These are phyloP conservation scores for Thielaviopsis populi DNA, from an alignment of 2,329 filamentous ascomycete genomes.

Conservation along the genomic window DNA sequence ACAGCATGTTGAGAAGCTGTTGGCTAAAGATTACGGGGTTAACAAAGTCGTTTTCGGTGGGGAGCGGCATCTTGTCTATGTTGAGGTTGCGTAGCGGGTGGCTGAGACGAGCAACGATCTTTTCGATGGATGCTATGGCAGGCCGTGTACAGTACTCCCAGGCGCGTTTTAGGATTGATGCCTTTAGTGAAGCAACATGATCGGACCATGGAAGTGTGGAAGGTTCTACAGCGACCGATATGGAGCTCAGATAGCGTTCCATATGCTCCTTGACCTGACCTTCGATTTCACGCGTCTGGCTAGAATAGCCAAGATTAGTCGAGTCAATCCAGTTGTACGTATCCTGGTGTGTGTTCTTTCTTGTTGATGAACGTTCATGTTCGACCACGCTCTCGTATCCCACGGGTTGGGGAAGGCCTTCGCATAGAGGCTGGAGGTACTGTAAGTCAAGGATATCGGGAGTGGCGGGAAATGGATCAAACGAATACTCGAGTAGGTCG, in stretches of 20 bases:
- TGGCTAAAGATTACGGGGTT: neutral
- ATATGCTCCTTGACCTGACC: neutral
- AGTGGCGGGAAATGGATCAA: neutral
- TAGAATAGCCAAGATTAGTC: neutral
- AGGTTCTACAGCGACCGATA: neutral
- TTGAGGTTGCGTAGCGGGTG: constrained; percentile 1
- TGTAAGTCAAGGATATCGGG: neutral
- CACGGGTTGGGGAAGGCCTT: neutral
- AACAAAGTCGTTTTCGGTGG: neutral
- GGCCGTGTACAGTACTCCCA: neutral
- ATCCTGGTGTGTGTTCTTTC: neutral
- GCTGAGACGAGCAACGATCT: neutral
- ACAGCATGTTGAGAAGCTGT: neutral
- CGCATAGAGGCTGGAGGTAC: neutral
- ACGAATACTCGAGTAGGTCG: neutral
- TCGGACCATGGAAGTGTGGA: neutral
- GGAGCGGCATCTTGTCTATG: neutral
- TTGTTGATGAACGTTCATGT: neutral
- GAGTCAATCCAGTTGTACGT: neutral
- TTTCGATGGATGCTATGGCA: neutral
- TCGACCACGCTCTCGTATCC: neutral
- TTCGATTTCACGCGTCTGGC: neutral
- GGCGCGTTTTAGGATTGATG: neutral
- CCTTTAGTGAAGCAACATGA: neutral
- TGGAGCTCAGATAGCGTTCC: neutral